Evolutionary conservation across 192 early-diverging fungal species (phyloP).

Genomic region (Gonapodya prolifera): DNA sequence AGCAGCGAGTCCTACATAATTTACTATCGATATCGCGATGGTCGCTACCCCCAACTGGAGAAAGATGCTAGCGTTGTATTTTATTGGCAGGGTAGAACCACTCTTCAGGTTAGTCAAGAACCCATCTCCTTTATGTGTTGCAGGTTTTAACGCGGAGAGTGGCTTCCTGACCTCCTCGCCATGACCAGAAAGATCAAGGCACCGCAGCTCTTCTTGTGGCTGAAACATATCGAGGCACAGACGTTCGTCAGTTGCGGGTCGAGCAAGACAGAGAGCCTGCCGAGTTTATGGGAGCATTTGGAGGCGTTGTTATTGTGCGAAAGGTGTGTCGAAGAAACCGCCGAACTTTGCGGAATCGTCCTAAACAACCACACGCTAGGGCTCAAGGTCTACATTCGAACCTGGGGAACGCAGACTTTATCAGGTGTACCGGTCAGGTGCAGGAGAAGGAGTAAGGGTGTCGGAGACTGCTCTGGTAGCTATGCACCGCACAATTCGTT

Average conservation of each 20-base stretch:
- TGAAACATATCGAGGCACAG: not conserved
- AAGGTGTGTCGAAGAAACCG: not conserved
- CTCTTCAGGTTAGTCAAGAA: not conserved
- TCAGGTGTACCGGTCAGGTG: not conserved
- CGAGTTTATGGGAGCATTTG: not conserved
- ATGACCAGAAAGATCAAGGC: not conserved
- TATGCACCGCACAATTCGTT: not conserved
- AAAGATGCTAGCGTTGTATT: not conserved
- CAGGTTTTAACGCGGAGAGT: too few species aligned
- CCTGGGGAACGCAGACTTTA: not conserved
- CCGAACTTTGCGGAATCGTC: too few species aligned
- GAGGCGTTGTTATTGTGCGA: not conserved
- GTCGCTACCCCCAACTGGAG: not conserved
- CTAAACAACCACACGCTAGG: too few species aligned
- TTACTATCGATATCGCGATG: not conserved
- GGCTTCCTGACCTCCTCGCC: too few species aligned
- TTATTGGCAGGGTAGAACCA: not conserved
- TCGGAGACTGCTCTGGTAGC: not conserved
- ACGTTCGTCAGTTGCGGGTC: not conserved
- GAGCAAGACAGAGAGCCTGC: not conserved
- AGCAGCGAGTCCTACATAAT: not conserved
- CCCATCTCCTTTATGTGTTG: not conserved
- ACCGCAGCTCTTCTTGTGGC: not conserved
- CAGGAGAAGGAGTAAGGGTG: not conserved
- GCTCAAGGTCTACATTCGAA: not conserved